phyloP scores from a whole-genome alignment of 2,329 filamentous ascomycete species.

The Pseudofabraea citricarpa region DNA sequence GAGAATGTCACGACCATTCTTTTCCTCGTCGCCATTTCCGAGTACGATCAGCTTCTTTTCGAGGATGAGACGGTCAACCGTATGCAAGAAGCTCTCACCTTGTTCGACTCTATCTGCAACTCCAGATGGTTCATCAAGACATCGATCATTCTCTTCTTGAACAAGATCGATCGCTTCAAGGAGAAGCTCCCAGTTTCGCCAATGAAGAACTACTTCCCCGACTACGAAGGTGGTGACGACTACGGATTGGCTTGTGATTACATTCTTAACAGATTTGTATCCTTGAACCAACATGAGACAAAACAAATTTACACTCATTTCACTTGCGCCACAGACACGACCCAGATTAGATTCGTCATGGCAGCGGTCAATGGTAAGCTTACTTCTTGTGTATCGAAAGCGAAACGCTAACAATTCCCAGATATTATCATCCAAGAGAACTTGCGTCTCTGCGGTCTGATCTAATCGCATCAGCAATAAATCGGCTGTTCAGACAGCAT shows the following conservation, averaged over 20 bases:
- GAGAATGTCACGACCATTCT: conserved; percentile 81
- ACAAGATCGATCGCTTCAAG: conserved; percentile 88
- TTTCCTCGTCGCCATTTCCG: conserved; percentile 92
- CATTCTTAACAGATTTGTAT: conserved; percentile 97
- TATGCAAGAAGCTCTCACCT: conserved; percentile 84
- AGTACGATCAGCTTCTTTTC: conserved; percentile 93
- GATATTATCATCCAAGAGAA: conserved; percentile 99
- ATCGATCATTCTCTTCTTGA: conserved; percentile 82
- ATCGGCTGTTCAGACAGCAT: conserved; percentile 10
- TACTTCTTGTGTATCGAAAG: not conserved
- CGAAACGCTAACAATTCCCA: conserved; percentile 43
- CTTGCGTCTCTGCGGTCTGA: conserved; percentile 91
- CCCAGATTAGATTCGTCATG: conserved; percentile 99
- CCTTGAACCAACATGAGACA: conserved; percentile 96
- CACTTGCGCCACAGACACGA: conserved; percentile 97
- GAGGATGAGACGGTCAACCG: conserved; percentile 96
- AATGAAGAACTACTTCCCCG: conserved; percentile 86
- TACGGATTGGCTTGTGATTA: conserved; percentile 97
- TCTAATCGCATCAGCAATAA: conserved; percentile 48
- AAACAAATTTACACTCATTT: conserved; percentile 99
- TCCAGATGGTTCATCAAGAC: conserved; percentile 89
- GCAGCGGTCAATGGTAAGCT: conserved; percentile 91
- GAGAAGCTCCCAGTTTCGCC: conserved; percentile 77
- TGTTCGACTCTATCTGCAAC: conserved; percentile 86
- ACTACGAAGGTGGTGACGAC: conserved; percentile 92